Percentiles rank a stretch among this genome's conserved stretches.
These are phyloP conservation scores for Flaveria sonorensis DNA, from an alignment of 129 eudicot species.

Conservation along the genomic window DNA sequence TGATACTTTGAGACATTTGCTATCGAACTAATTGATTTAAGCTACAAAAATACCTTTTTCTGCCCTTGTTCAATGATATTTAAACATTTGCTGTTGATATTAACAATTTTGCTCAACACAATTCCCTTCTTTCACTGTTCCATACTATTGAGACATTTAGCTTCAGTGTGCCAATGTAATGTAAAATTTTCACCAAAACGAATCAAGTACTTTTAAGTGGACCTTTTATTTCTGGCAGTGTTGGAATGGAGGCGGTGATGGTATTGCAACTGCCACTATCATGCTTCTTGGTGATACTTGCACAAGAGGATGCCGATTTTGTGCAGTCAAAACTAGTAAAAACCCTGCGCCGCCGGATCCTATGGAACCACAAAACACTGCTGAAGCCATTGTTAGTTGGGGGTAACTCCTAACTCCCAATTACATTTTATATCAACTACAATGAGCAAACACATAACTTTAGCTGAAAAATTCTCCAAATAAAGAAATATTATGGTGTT, in stretches of 20 bases:
- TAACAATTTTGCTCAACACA: background rate
- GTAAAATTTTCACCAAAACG: background rate
- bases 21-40: background rate
- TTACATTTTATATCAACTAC: background rate
- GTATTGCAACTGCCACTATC: conserved; percentile 91
- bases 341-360: conserved; percentile 98
- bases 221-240: conserved; percentile 39
- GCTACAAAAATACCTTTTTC: background rate
- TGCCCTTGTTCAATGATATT: background rate
- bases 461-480: background rate
- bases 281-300: conserved; percentile 97
- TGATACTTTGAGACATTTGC: background rate
- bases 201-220: background rate
- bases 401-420: conserved; percentile 47
- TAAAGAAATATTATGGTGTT: conserved; percentile 15
- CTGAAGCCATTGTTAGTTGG: conserved; percentile 90
- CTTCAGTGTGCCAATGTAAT: background rate
- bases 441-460: background rate
- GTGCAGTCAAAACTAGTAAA: conserved; percentile 97
- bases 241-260: conserved; percentile 99
- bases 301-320: conserved; percentile 92
- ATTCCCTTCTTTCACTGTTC: background rate
- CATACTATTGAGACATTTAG: background rate
- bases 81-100: background rate
- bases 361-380: conserved; percentile 93